Base-by-base conservation (phyloP, 2,329 filamentous ascomycete species). In the Thermothelomyces thermophilus region DNA sequence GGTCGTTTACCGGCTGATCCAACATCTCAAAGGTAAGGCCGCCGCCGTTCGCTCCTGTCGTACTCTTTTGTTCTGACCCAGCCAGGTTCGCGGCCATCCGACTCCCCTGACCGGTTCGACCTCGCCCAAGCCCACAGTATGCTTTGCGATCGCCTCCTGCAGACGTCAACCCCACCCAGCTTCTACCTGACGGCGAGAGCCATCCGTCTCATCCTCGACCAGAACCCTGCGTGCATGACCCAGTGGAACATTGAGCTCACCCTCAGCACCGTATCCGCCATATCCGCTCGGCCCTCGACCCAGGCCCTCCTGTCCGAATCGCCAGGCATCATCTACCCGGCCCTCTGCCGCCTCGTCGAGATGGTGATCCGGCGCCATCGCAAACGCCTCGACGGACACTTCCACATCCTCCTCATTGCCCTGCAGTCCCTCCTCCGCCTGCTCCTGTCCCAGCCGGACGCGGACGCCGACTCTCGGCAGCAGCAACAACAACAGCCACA, bases 311-410 rank as follows among this genome's bases (percentile, higher is more conserved):
- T 64, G 37, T 58, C 61, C 35, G 58, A 60, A 14, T 65, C 67
- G 1, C 61, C 67, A 6, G 64, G 68, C 5, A 64, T 67, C 5
- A 63, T 70, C 0, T 81, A 72, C 59, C 60, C 68, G 1, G 67
- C 67, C 60, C 65, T 79, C 14, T 82, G 74, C 66, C 73, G 70
- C 46, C 68, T 84, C 8, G 66, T 80, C 17, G 76, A 80, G 48
- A 66, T 71, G 19, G 66, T 84, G 33, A 75, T 84, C 60, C 75
- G 74, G 60, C 76, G 79, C 41, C 79, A 84, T 62, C 71, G 81
- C 4, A 70, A 80, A 37, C 78, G 81, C 9, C 68, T 84, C 1
- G 75, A 82, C 57, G 80, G 79, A 2, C 80, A 81, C 54, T 79
- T 80, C 58, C 80, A 82, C 59, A 66, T 83, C 39, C 68, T 83